Evolutionary conservation across 305 asterid genomes (phyloP).

Genomic region (Vinca major): DNA sequence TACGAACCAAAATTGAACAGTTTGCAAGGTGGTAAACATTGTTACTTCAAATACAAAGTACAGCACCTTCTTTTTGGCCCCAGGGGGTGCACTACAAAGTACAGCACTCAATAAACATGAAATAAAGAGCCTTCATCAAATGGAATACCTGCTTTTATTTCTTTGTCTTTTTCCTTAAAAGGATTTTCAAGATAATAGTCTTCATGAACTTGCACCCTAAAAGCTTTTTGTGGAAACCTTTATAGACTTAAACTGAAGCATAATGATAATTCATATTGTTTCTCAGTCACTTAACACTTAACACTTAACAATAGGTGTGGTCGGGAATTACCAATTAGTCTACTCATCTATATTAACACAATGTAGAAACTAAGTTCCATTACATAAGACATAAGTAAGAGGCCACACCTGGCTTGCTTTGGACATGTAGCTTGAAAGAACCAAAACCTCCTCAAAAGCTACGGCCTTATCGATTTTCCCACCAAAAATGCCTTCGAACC

Average conservation of each 20-base stretch:
- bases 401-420: slow-evolving; percentile 67
- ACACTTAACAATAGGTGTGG: not conserved
- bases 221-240: not conserved
- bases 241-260: not conserved
- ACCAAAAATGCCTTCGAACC: slow-evolving; percentile 87
- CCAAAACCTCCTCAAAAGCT: slow-evolving; percentile 67
- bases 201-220: not conserved
- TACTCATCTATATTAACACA: not conserved
- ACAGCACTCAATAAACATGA: not conserved
- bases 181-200: not conserved
- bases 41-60: not conserved
- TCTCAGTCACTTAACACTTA: not conserved
- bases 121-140: not conserved
- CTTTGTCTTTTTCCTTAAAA: not conserved
- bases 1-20: not conserved
- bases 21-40: not conserved
- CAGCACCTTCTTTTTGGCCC: not conserved
- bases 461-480: slow-evolving; percentile 76
- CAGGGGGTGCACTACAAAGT: not conserved
- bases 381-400: slow-evolving; percentile 9
- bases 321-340: not conserved
- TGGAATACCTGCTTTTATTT: not conserved
- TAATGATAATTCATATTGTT: not conserved
- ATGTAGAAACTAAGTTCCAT: not conserved
- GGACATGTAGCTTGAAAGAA: slow-evolving; percentile 84